phyloP scores from a whole-genome alignment of 1,284 basidiomycete species.

The Flammula alnicola region DNA sequence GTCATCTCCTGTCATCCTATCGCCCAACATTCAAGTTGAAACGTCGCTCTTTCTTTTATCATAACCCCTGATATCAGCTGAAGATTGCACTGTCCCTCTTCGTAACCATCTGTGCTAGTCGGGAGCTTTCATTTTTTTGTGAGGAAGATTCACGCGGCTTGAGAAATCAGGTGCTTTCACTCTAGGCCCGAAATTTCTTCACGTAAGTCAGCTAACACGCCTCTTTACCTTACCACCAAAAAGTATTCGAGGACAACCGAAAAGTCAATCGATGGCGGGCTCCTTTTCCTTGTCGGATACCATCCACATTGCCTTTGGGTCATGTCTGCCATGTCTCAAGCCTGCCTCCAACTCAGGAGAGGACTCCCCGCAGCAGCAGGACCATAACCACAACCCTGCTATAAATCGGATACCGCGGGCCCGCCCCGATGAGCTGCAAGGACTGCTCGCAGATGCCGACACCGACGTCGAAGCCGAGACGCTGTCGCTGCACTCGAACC shows the following conservation, averaged over 20 bases:
- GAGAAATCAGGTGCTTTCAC: constrained; percentile 1
- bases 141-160: no score
- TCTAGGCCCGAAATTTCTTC: not conserved
- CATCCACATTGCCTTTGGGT: constrained; percentile 55
- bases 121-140: no score
- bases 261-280: constrained; percentile 47
- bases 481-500: constrained; percentile 69
- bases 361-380: constrained; percentile 10
- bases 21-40: no score
- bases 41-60: no score
- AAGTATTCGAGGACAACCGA: no score
- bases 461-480: constrained; percentile 58
- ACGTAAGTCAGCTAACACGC: not conserved
- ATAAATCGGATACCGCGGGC: constrained; percentile 45
- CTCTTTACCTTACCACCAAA: not conserved
- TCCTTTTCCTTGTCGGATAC: constrained; percentile 67
- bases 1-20: no score
- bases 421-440: constrained; percentile 61
- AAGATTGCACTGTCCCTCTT: no score
- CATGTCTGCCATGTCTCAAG: constrained; percentile 63
- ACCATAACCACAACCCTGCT: constrained; percentile 30
- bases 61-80: no score
- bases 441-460: constrained; percentile 51
- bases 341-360: constrained; percentile 23
- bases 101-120: no score